phyloP scores from a whole-genome alignment of 441 rosid genomes.

The Hura crepitans region DNA sequence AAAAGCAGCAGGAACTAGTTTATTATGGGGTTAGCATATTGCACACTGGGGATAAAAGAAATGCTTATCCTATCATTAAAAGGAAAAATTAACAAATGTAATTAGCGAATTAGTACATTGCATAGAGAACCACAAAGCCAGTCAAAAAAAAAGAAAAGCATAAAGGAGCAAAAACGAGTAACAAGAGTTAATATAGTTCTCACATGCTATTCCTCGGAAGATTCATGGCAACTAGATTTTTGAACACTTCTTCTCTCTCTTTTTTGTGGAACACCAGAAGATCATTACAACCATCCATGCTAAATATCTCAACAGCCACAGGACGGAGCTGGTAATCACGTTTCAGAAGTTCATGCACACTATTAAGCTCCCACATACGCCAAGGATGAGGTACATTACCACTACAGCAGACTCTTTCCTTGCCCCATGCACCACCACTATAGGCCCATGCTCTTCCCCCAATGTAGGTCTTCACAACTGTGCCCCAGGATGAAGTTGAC shows the following conservation, averaged over 20 bases:
- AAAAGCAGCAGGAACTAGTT: neutral
- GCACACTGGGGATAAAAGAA: neutral
- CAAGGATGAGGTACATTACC: slow-evolving; percentile 94
- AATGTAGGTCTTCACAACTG: slow-evolving; percentile 53
- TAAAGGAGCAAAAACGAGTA: slow-evolving; percentile 14
- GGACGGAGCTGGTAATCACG: slow-evolving; percentile 99
- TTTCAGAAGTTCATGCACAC: slow-evolving; percentile 95
- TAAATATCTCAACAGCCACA: slow-evolving; percentile 98
- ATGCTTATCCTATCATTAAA: neutral
- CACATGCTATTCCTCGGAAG: slow-evolving; percentile 99
- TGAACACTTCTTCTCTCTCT: slow-evolving; percentile 99
- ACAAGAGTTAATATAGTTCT: slow-evolving; percentile 25
- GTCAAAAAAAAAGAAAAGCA: neutral
- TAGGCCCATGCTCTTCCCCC: slow-evolving; percentile 99
- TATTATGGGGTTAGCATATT: neutral
- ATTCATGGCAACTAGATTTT: slow-evolving; percentile 92
- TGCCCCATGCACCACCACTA: slow-evolving; percentile 99
- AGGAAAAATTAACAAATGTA: neutral
- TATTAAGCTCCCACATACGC: slow-evolving; percentile 99
- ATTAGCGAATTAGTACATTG: slow-evolving; percentile 15
- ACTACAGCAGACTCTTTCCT: slow-evolving; percentile 76
- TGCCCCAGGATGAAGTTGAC: slow-evolving; percentile 74
- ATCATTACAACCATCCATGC: slow-evolving; percentile 99
- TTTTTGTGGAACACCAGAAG: slow-evolving; percentile 97
- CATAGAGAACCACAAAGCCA: slow-evolving; percentile 12